These are phyloP conservation scores for Emericellopsis atlantica DNA, from an alignment of 2,329 filamentous ascomycete species.

Conservation along the genomic window DNA sequence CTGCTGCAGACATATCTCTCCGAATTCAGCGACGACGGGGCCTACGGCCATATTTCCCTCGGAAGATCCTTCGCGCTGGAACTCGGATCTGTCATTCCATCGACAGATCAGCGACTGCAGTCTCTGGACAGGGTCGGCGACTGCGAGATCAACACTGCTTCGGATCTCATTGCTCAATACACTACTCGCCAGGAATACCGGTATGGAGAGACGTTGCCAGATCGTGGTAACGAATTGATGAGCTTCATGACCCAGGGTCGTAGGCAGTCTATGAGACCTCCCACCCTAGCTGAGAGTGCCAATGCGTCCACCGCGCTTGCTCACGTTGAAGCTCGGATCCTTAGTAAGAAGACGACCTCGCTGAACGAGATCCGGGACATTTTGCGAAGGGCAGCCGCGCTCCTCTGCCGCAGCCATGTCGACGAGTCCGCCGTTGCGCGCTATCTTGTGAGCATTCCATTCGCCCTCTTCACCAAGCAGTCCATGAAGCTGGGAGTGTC, in stretches of 20 bases:
- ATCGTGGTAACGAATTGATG: conserved; percentile 54
- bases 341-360: conserved; percentile 55
- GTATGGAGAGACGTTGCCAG: conserved; percentile 64
- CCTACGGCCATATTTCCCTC: conserved; percentile 82
- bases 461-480: conserved; percentile 84
- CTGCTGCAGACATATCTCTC: conserved; percentile 92
- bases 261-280: conserved; percentile 34
- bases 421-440: conserved; percentile 72
- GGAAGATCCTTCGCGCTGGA: conserved; percentile 91
- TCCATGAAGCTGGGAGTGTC: conserved; percentile 93
- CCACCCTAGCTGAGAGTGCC: conserved; percentile 35
- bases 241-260: conserved; percentile 42
- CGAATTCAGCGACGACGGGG: conserved; percentile 82
- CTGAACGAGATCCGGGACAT: conserved; percentile 68
- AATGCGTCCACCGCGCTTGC: conserved; percentile 55
- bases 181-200: conserved; percentile 94
- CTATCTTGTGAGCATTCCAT: conserved; percentile 85
- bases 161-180: conserved; percentile 94
- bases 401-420: conserved; percentile 67
- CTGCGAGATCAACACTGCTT: conserved; percentile 75
- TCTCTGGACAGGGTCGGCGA: conserved; percentile 68
- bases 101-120: conserved; percentile 72
- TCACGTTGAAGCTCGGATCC: conserved; percentile 59
- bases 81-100: conserved; percentile 77
- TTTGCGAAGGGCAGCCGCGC: conserved; percentile 69